Base-by-base conservation (phyloP, 2,329 filamentous ascomycete species). In the Rhinocladiella mackenziei region DNA sequence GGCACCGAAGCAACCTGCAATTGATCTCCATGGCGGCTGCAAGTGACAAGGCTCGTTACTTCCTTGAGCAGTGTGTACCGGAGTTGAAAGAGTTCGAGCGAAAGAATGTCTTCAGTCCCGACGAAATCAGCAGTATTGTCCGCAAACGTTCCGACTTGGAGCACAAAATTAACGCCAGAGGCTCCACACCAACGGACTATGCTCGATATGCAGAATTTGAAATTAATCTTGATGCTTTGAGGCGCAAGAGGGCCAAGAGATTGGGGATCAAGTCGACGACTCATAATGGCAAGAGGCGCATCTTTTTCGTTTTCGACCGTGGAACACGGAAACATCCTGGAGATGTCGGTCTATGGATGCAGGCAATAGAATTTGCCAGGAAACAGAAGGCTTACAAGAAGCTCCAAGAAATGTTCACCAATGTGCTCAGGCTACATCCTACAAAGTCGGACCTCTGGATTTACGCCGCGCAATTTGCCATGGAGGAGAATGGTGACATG, bases 41-140 rank as follows among this genome's bases (percentile, higher is more conserved):
- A 46, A 84, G 86, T 53, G 92, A 97, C 62, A 97, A 96, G 69
- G 92, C 91, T 43, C 86, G 91, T 46, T 97, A 91, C 69, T 96
- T 86, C 67, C 78, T 97, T 54, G 92, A 98, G 71, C 84, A 91
- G 57, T 84, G 86, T 2, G 86, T 96, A 31, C 88, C 89, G 11
- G 89, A 97, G 65, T 77, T 98, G 45, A 87, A 89, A 52, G 89
- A 95, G 60, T 94, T 88, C 65, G 86, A 94, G 67, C 80, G 86
- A 55, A 96, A 95, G 66, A 83, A 87, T 58, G 85, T 98, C 57
- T 98, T 98, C 69, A 80, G 77, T 50, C 82, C 84, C 71, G 86
- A 94, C 55, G 91, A 98, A 65, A 95, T 98, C 62, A 78, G 80
- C 51, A 83, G 84, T 33, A 89, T 98, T 54, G 84, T 94, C 39